phyloP scores from a whole-genome alignment of 441 rosid species.

The Gossypium davidsonii region DNA sequence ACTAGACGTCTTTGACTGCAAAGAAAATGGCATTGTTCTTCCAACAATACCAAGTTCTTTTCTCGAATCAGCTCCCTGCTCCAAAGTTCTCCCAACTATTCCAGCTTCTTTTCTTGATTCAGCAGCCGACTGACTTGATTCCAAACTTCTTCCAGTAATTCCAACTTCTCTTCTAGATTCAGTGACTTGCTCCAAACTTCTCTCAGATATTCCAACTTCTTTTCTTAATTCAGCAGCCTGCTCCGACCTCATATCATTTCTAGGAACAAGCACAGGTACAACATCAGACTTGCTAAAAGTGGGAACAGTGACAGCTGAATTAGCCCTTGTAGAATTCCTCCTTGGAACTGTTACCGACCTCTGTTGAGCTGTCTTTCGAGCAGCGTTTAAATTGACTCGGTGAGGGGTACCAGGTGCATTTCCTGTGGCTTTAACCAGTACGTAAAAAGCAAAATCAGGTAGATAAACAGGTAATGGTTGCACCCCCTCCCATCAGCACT shows the following conservation, averaged over 20 bases:
- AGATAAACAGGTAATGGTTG: not conserved
- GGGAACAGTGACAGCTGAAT: conserved; percentile 43
- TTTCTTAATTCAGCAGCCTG: conserved; percentile 63
- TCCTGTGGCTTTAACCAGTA: conserved; percentile 70
- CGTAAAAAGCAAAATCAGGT: conserved; percentile 26
- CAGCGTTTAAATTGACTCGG: conserved; percentile 45
- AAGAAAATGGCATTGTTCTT: conserved; percentile 94
- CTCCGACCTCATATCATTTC: conserved; percentile 54
- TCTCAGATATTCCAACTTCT: conserved; percentile 33
- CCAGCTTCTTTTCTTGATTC: conserved; percentile 74
- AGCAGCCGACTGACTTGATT: conserved; percentile 33
- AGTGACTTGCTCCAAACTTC: conserved; percentile 27
- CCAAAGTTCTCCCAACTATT: conserved; percentile 67
- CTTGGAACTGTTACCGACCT: conserved; percentile 43
- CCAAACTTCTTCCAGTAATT: conserved; percentile 23
- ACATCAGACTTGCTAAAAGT: conserved; percentile 49
- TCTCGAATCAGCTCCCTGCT: conserved; percentile 62
- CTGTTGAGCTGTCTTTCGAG: conserved; percentile 33
- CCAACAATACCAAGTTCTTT: conserved; percentile 74
- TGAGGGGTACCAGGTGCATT: conserved; percentile 69
- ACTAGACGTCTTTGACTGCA: conserved; percentile 75
- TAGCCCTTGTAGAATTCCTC: conserved; percentile 45
- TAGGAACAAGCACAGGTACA: conserved; percentile 72
- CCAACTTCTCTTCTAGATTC: conserved; percentile 24
- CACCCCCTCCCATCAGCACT: not conserved